Conservation (phyloP, 345 rosid genomes). For the Eucalyptus regnans region DNA sequence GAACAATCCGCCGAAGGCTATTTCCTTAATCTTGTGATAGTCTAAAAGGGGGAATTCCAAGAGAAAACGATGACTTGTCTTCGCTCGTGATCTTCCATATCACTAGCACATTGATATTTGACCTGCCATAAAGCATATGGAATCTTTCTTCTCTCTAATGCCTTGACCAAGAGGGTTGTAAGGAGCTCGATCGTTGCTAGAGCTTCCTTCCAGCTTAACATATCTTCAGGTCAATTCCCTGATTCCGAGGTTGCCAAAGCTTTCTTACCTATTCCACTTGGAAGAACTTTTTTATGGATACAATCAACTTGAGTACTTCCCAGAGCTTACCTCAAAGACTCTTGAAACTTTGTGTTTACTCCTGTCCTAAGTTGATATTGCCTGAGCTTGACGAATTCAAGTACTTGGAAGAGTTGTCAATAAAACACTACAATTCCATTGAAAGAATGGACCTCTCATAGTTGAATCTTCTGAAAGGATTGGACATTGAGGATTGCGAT, state of each 20-base stretch:
- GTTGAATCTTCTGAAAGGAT: no score
- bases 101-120: no score
- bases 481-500: no score
- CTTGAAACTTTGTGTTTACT: not conserved
- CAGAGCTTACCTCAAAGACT: not conserved
- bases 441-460: no score
- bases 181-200: not conserved
- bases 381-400: not conserved
- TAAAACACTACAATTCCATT: no score
- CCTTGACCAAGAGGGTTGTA: fast-evolving
- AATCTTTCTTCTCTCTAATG: not conserved
- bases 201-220: not conserved
- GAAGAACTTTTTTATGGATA: not conserved
- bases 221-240: not conserved
- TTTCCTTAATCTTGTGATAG: no score
- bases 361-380: not conserved
- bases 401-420: not conserved
- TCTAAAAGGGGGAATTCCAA: not conserved
- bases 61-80: not conserved
- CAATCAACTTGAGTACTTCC: not conserved
- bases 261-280: not conserved
- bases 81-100: not conserved
- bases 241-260: fast-evolving
- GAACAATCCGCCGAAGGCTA: not conserved
- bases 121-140: not conserved